phyloP scores from a whole-genome alignment of 2,329 filamentous ascomycete genomes.

The Botrytis fabae region DNA sequence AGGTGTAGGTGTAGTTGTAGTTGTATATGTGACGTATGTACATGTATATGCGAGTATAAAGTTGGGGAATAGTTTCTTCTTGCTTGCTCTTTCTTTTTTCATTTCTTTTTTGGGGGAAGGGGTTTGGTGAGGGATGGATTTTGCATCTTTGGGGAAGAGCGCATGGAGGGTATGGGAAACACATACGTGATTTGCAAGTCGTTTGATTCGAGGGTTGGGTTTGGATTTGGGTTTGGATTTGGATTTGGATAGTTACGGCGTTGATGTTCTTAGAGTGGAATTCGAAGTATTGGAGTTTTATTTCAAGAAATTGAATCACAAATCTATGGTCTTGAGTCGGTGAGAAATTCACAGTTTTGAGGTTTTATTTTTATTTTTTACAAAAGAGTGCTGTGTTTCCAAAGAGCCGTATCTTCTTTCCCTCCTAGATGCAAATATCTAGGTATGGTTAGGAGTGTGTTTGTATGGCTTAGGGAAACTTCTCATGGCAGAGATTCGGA shows the following conservation, averaged over 20 bases:
- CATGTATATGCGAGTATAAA: no score
- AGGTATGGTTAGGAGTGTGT: accelerated
- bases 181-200: no score
- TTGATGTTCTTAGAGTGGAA: neutral
- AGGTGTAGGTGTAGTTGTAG: no score
- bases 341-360: neutral
- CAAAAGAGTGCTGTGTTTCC: neutral
- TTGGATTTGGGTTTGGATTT: neutral
- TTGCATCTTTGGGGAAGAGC: neutral
- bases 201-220: neutral
- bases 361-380: neutral
- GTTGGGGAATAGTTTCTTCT: no score
- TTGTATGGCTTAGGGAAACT: neutral
- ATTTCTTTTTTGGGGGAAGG: no score
- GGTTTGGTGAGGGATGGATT: neutral
- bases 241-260: neutral
- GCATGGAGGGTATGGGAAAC: neutral
- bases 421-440: no score
- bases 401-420: neutral
- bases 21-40: no score
- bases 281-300: neutral
- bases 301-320: neutral
- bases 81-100: no score
- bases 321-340: neutral
- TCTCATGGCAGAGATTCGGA: neutral